These are phyloP conservation scores for Rhododendron ferrugineum DNA, from an alignment of 148 eudicot genomes.

Conservation along the genomic window DNA sequence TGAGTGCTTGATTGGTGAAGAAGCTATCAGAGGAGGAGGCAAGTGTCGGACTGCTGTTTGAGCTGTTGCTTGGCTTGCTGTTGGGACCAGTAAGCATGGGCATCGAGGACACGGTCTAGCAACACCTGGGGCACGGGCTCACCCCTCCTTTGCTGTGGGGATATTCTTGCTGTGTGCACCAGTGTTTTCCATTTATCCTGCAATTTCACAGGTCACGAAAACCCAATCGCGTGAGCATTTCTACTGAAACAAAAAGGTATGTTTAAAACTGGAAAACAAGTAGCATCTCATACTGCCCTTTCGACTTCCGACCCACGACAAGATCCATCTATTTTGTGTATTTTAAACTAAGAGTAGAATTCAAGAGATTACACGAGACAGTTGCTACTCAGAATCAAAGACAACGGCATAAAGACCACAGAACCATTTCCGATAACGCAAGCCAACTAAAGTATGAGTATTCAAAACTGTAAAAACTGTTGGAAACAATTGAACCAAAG, in stretches of 20 bases:
- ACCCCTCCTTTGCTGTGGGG: conserved; percentile 95
- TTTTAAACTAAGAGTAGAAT: not conserved
- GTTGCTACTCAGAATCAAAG: not conserved
- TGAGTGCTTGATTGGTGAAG: not conserved
- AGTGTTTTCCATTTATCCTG: conserved; percentile 98
- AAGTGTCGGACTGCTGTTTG: conserved; percentile 52
- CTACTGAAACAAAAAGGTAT: not conserved
- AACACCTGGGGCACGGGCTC: conserved; percentile 93
- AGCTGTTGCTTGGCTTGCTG: conserved; percentile 74
- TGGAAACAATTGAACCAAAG: not conserved
- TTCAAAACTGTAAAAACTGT: not conserved
- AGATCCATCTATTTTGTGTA: not conserved
- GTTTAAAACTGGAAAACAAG: not conserved
- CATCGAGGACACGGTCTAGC: conserved; percentile 70
- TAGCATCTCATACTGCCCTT: not conserved
- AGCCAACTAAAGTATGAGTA: not conserved
- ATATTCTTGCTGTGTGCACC: conserved; percentile 92
- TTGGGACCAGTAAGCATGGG: conserved; percentile 86
- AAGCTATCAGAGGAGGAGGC: conserved; percentile 44
- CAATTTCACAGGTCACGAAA: not conserved
- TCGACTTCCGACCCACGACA: not conserved
- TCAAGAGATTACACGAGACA: conserved; percentile 23
- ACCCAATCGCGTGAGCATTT: not conserved
- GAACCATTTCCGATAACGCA: conserved; percentile 7
- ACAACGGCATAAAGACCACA: not conserved